phyloP scores from a whole-genome alignment of 768 basidiomycete species.

The Termitomyces sp. region DNA sequence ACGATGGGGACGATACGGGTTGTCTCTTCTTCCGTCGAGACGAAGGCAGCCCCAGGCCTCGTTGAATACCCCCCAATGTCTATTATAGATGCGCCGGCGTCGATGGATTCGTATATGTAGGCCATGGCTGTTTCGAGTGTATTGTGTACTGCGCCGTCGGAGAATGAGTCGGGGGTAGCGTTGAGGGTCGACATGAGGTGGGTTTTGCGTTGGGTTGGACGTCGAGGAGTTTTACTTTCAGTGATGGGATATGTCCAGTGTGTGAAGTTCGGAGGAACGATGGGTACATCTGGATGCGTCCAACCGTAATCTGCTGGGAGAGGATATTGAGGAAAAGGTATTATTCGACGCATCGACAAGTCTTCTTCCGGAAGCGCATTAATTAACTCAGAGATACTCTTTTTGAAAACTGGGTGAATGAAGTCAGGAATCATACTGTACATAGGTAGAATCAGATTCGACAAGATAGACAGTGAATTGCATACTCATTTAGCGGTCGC shows the following conservation, averaged over 20 bases:
- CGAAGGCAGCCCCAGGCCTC: conserved; percentile 68
- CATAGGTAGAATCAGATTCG: background rate
- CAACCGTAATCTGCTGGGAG: conserved; percentile 16
- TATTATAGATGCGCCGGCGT: conserved; percentile 66
- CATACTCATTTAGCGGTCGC: conserved; percentile 83
- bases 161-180: conserved; percentile 93
- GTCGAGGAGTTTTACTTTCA: conserved; percentile 9
- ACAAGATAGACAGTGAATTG: conserved; percentile 8
- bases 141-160: conserved; percentile 68
- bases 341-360: conserved; percentile 62
- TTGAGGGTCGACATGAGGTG: conserved; percentile 92
- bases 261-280: conserved; percentile 41
- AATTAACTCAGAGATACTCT: conserved; percentile 43
- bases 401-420: conserved; percentile 54
- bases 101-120: conserved; percentile 44
- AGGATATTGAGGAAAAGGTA: conserved; percentile 64
- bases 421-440: conserved; percentile 75
- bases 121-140: conserved; percentile 46
- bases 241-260: conserved; percentile 41
- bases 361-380: conserved; percentile 29
- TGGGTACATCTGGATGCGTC: conserved; percentile 18
- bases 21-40: conserved; percentile 66
- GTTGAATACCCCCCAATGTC: conserved; percentile 96
- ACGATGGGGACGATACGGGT: conserved; percentile 70
- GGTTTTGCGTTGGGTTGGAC: conserved; percentile 32